Conservation (phyloP, 352 stramenopile species). For the Phytophthora hibernalis region DNA sequence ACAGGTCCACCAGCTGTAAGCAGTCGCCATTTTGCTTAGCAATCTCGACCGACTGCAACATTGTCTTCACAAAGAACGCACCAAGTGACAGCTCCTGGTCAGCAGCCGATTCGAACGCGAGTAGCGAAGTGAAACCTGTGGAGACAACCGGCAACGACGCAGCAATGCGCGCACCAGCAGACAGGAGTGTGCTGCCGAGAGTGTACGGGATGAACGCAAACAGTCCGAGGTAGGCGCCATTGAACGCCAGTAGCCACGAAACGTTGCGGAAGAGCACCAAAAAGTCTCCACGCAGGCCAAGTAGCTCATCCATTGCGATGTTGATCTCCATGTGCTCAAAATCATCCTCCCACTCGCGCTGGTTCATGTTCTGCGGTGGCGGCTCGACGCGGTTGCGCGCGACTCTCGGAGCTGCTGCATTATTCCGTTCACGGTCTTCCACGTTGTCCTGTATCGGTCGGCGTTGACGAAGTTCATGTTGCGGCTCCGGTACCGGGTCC, state of each 20-base stretch:
- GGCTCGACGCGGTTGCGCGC: slow-evolving; percentile 47
- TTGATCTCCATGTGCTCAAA: slow-evolving; percentile 95
- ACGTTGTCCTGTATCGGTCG: slow-evolving; percentile 24
- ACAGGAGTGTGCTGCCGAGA: slow-evolving; percentile 91
- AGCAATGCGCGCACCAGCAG: slow-evolving; percentile 68
- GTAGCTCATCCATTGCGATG: slow-evolving; percentile 96
- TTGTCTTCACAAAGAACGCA: slow-evolving; percentile 58
- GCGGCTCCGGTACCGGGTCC: slow-evolving; percentile 30
- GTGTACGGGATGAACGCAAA: slow-evolving; percentile 97
- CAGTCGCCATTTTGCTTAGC: slow-evolving; percentile 78
- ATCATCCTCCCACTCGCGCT: slow-evolving; percentile 85
- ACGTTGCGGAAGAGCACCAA: slow-evolving; percentile 96
- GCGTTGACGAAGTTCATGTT: slow-evolving; percentile 54
- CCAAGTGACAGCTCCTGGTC: slow-evolving; percentile 34
- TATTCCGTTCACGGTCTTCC: slow-evolving; percentile 21
- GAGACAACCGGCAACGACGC: slow-evolving; percentile 53
- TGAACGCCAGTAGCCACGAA: slow-evolving; percentile 97
- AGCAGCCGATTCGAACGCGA: slow-evolving; percentile 23
- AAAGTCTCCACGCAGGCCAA: slow-evolving; percentile 96
- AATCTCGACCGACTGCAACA: slow-evolving; percentile 61
- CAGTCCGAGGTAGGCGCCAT: slow-evolving; percentile 96
- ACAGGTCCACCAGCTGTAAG: slow-evolving; percentile 86
- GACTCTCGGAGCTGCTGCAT: slow-evolving; percentile 36
- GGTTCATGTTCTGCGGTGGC: slow-evolving; percentile 53
- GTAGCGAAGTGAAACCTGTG: slow-evolving; percentile 33